A percentile compares a stretch with the other conserved stretches of the same genome.
Conservation (phyloP, 345 rosid genomes). For the Arabidopsis thaliana region TAIR10.1 NC_003076.8:19107501-19108000, state of each 20-base stretch:
- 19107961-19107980: background rate
- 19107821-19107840: conserved; percentile 65
- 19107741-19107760: conserved; percentile 87
- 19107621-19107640: conserved; percentile 17
- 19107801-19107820: conserved; percentile 83
- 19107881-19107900: background rate
- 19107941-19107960: background rate
- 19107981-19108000: conserved; percentile 7
- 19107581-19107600: conserved; percentile 45
- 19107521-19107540: conserved; percentile 78
- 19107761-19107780: conserved; percentile 82
- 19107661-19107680: conserved; percentile 85
- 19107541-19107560: conserved; percentile 78
- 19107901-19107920: background rate
- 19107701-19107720: conserved; percentile 61
- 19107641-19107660: conserved; percentile 51
- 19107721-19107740: conserved; percentile 64
- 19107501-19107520: conserved; percentile 93
- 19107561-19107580: conserved; percentile 76
- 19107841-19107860: conserved; percentile 70
- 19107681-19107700: conserved; percentile 67
- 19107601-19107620: conserved; percentile 27
- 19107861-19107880: conserved; percentile 31
- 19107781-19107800: conserved; percentile 66
- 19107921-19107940: conserved; percentile 4